Evolutionary conservation across 2,329 filamentous ascomycete genomes (phyloP).

Genomic region (Tolypocladium capitatum): DNA sequence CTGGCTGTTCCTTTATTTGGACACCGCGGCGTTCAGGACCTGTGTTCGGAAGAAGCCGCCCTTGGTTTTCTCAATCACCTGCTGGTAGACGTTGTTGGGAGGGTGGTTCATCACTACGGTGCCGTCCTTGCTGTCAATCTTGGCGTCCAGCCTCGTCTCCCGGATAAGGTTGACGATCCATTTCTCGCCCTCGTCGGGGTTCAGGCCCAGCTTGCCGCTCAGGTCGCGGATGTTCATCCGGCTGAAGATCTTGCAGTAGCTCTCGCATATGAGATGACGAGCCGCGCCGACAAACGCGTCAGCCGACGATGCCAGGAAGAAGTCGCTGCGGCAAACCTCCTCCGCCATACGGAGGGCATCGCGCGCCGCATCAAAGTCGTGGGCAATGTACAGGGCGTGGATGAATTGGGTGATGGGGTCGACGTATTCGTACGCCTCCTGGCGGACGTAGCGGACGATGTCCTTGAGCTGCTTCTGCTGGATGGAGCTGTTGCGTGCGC

Average conservation of each 20-base stretch:
- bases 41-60: constrained; percentile 97
- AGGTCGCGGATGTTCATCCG: constrained; percentile 97
- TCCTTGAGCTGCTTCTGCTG: constrained; percentile 99
- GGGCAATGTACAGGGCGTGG: constrained; percentile 82
- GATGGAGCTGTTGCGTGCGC: constrained; percentile 64
- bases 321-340: constrained; percentile 82
- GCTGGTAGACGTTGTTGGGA: constrained; percentile 95
- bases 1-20: constrained; percentile 26
- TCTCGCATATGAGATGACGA: constrained; percentile 92
- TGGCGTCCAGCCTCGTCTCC: constrained; percentile 92
- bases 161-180: constrained; percentile 99
- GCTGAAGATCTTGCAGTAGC: constrained; percentile 99
- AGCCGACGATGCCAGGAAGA: constrained; percentile 78
- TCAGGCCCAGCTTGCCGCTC: constrained; percentile 79
- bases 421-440: constrained; percentile 94
- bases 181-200: constrained; percentile 94
- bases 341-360: constrained; percentile 83
- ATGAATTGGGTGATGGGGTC: constrained; percentile 95
- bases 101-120: constrained; percentile 99
- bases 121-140: constrained; percentile 98
- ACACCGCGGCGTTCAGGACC: constrained; percentile 62
- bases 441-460: constrained; percentile 83
- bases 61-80: constrained; percentile 98
- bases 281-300: constrained; percentile 90
- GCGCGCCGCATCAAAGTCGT: constrained; percentile 79